Base-by-base conservation (phyloP, 164 flowering plant species). In the Nelumbo lutea region DNA sequence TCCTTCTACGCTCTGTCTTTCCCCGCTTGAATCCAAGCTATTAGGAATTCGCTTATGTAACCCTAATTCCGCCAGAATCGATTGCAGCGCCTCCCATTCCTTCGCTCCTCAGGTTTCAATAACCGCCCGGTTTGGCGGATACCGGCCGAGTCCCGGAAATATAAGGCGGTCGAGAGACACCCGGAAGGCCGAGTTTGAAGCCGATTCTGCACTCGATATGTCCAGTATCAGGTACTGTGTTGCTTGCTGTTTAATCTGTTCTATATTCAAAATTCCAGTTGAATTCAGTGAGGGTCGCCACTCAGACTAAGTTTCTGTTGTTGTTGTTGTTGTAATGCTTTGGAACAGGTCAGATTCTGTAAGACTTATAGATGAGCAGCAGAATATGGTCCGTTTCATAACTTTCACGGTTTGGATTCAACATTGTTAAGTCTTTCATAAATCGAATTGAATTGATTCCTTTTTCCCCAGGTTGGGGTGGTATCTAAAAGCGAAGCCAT, bases 351-450 rank as follows among this genome's bases (percentile, higher is more conserved):
- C 96, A 42, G 79, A 72, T 73, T 66, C 85, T 59, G 96, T 92
- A 66, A 84, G 98, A 82, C 85, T 92, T 9, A 88, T 92, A 40
- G 96, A 92, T 82, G 84, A 78, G 61, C 46, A 88, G 66, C 93
- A 87, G 70, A 88, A 87, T 46, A 90, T 88, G 96, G 98, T 90
- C 41, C 70, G 87, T 72, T 42, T 72, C 55, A 7, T 9, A 44
- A 61, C 52, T 57, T 59, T 47, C 4, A 47, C 27, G 41, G n/a
- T 27, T 9, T 67, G 42, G 15, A 11, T 61, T 9, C 27, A 11
- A 68, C 57, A 42, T 48, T 55, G 60, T 41, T 50, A 51, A 14
- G 42, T 62, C 43, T 61, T 62, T 38, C 27, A 27, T 4, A 65
- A 7, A 6, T 59, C 61, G 48, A 40, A 44, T 44, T 42, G 41